Conservation (phyloP, 2,329 filamentous ascomycete species). For the Aspergillus intermedius region DNA sequence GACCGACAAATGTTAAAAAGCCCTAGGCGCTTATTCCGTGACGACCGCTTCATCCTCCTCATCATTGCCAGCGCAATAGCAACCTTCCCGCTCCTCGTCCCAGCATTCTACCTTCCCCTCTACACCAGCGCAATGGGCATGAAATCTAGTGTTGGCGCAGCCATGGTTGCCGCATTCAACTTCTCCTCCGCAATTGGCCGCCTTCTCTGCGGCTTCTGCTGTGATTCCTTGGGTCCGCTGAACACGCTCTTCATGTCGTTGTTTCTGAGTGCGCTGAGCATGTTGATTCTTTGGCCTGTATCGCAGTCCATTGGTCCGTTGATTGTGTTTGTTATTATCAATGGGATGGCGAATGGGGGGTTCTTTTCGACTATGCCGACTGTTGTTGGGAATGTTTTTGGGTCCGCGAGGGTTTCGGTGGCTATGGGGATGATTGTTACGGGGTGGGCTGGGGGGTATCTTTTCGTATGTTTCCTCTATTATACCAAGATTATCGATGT, state of each 20-base stretch:
- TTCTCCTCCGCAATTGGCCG: constrained; percentile 55
- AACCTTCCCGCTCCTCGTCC: constrained; percentile 56
- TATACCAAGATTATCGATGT: too few species aligned
- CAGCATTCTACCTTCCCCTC: constrained; percentile 56
- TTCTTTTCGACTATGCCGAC: constrained; percentile 62
- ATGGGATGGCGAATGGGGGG: constrained; percentile 55
- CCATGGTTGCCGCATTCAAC: constrained; percentile 56
- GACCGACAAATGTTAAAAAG: too few species aligned
- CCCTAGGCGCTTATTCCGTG: constrained; percentile 34
- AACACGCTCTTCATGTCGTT: constrained; percentile 51
- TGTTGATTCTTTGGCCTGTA: constrained; percentile 57
- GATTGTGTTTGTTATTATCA: constrained; percentile 53
- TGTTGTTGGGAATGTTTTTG: constrained; percentile 55
- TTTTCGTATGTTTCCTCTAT: constrained; percentile 42
- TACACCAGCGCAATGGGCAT: constrained; percentile 52
- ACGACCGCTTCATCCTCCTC: constrained; percentile 46
- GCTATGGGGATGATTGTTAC: constrained; percentile 59
- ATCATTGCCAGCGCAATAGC: constrained; percentile 51
- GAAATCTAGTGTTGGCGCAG: constrained; percentile 48
- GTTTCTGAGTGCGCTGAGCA: constrained; percentile 50
- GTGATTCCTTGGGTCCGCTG: constrained; percentile 50
- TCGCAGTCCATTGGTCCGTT: constrained; percentile 50
- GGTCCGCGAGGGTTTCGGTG: constrained; percentile 48
- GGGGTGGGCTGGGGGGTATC: constrained; percentile 56
- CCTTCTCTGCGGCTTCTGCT: constrained; percentile 48